Conservation (phyloP, 495 filamentous ascomycete genomes). For the Tuber borchii region DNA sequence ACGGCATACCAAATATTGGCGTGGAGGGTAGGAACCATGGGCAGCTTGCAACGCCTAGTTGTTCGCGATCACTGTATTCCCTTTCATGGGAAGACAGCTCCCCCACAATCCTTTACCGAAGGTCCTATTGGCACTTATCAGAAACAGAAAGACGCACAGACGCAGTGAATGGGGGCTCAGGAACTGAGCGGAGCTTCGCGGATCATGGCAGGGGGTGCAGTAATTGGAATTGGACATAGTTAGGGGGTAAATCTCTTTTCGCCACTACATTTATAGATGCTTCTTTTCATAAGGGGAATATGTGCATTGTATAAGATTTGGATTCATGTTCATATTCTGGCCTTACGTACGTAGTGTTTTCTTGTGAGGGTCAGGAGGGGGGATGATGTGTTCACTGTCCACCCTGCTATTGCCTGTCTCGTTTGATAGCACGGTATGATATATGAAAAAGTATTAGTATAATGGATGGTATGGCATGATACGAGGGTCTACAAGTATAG, state of each 20-base stretch:
- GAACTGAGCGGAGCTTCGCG: not conserved
- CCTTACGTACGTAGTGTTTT: not conserved
- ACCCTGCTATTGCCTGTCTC: not conserved
- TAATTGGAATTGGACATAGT: not conserved
- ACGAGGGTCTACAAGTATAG: not conserved
- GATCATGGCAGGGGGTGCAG: not conserved
- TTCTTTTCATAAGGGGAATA: not conserved
- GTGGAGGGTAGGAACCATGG: conserved; percentile 20
- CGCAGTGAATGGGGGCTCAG: not conserved
- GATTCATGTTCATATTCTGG: not conserved
- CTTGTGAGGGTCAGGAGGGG: not conserved
- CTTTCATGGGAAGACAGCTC: not conserved
- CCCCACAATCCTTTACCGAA: not conserved
- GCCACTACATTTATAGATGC: not conserved
- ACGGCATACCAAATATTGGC: conserved; percentile 25
- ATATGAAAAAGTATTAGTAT: not conserved
- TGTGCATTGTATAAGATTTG: not conserved
- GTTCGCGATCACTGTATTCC: conserved; percentile 1
- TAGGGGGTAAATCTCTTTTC: not conserved
- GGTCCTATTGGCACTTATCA: not conserved
- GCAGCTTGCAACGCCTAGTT: not conserved
- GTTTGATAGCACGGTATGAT: not conserved
- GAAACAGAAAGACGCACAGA: not conserved
- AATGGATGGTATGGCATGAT: not conserved
- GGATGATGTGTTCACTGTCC: not conserved